Evolutionary conservation across 1,139 yeast genomes (phyloP), one percentile per base, ranked within the genome.

Genomic region (Pichia sp.): DNA sequence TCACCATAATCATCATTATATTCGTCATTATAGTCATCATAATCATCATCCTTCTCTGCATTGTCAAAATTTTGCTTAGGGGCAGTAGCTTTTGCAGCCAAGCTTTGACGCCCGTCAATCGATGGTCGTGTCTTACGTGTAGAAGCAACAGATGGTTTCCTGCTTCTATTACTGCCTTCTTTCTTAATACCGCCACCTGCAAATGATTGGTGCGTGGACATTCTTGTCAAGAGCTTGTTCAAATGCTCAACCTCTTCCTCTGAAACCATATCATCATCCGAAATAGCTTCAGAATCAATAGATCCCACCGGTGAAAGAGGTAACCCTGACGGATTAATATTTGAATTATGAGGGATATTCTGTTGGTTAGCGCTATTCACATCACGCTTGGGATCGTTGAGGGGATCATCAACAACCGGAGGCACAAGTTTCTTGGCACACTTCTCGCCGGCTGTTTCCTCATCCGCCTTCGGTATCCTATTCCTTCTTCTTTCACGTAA

Each of bases 401-500:
- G 15, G 13, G 19, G 16, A 38, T 38, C 15, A 16, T n/a, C n/a
- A n/a, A 2, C 15, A 38, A 4, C 6, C 15, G 41, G 41, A 7
- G 51, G 19, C 10, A 8, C 32, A 10, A 26, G 16, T 6, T 46
- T 31, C 42, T 38, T 31, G n/a, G 57, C 56, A 15, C 44, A 26
- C 16, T 31, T 52, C 16, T 38, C 45, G n/a, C 52, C 48, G 41
- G 56, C 16, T 13, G 41, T 38, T n/a, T 56, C 56, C 32, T 54
- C 61, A 4, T 55, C 52, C 16, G 48, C 26, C 41, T 55, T 50
- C 6, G 15, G 41, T 29, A 45, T 49, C 57, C 59, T 30, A 48
- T 46, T 60, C 53, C 15, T 53, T 55, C 59, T 63, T 57, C 77
- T 66, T 31, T 71, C 73, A 32, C 76, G 68, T 57, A 82, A 63